These are phyloP conservation scores for Coniochaeta prunicola DNA, from an alignment of 2,329 filamentous ascomycete species.

Conservation along the genomic window DNA sequence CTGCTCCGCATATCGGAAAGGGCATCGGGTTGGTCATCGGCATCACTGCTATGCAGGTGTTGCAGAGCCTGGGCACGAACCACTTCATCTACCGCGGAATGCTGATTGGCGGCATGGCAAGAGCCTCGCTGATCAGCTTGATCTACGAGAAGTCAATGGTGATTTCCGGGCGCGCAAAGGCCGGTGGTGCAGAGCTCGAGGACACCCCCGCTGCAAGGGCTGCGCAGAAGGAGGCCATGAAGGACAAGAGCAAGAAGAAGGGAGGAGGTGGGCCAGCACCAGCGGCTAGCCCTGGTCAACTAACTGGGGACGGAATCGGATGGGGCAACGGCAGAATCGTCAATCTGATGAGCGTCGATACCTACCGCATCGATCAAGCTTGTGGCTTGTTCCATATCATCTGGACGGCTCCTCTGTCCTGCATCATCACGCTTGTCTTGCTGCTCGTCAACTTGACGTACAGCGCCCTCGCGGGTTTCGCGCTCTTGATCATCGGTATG, in stretches of 20 bases:
- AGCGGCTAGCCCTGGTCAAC: not conserved
- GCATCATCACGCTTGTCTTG: constrained; percentile 70
- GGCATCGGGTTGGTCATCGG: constrained; percentile 81
- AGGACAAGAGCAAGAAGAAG: constrained; percentile 28
- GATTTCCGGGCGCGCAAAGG: constrained; percentile 79
- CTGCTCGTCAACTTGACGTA: constrained; percentile 84
- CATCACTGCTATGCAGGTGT: constrained; percentile 76
- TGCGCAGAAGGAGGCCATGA: constrained; percentile 26
- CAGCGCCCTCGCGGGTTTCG: constrained; percentile 84
- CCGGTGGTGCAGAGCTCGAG: constrained; percentile 60
- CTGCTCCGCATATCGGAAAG: constrained; percentile 60
- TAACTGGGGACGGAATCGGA: constrained; percentile 65
- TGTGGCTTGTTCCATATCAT: constrained; percentile 84
- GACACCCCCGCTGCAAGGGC: constrained; percentile 31
- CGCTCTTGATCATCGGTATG: constrained; percentile 68
- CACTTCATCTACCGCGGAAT: constrained; percentile 93
- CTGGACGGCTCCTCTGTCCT: constrained; percentile 78
- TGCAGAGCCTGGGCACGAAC: constrained; percentile 74
- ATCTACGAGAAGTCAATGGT: constrained; percentile 93
- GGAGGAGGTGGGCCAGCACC: constrained; percentile 31
- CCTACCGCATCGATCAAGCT: constrained; percentile 84
- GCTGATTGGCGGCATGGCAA: constrained; percentile 78
- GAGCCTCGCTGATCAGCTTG: constrained; percentile 74
- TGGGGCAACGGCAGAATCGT: constrained; percentile 92
- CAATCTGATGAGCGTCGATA: constrained; percentile 92